Base-by-base conservation (phyloP, 805 yeast genomes). In the Ogataea paradorogensis region DNA sequence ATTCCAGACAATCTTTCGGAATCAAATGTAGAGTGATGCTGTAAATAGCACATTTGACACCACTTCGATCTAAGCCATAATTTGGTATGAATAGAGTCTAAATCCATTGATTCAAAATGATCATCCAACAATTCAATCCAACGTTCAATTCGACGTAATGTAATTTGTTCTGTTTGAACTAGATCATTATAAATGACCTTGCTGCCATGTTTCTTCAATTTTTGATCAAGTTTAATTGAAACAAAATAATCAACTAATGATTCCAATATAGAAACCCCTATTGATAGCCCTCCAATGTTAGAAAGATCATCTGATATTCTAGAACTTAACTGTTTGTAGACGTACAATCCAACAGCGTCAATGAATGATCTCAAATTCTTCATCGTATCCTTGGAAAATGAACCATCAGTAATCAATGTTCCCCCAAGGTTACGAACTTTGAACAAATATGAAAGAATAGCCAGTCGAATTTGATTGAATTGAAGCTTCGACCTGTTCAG, bases 101-200 rank as follows among this genome's bases (percentile, higher is more conserved):
- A 15, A 3, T 28, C 23, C 23, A 28, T 25, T 14, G 13, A 15
- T 9, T 46, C 45, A 27, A 60, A 44, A 9, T 53, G 41, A 22
- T 59, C 64, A 2, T 62, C 61, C n/a, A 73, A 48, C 10, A 69
- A 33, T 1, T 47, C 38, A 2, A 57, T 42, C 90, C 90, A 83
- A 30, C 69, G 64, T 2, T 58, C 51, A 5, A 82, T 55, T 40
- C 77, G 66, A 15, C 63, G 68, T 6, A 63, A 62, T 0, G 79
- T 38, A 25, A 63, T 61, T 14, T 62, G 56, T 32, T 71, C 61
- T 10, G 62, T 65, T 3, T 67, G 53, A n/a, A 67, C 65, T 3
- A 67, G 42, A 4, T 67, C 71, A 4, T 40, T 44, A 1, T 45
- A 15, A 4, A 40, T 30, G 5, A 49, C 26, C 34, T 50, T 57